phyloP scores from a whole-genome alignment of 495 filamentous ascomycete species.

The Aspergillus coremiiformis region DNA sequence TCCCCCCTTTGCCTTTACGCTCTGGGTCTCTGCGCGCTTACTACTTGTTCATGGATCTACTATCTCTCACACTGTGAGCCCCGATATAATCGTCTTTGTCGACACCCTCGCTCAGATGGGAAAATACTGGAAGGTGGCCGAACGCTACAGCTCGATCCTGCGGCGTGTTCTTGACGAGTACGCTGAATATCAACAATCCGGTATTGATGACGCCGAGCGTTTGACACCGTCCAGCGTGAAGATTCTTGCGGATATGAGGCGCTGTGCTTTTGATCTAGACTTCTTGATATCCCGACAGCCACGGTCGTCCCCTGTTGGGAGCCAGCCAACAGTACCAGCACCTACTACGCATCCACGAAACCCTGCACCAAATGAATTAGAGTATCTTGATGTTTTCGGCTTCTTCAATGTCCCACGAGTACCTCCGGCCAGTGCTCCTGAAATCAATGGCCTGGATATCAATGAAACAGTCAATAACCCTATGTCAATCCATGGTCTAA shows the following conservation, averaged over 20 bases:
- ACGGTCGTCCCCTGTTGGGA: conserved; percentile 37
- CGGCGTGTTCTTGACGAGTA: conserved; percentile 80
- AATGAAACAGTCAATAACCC: conserved; percentile 29
- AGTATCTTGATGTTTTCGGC: conserved; percentile 88
- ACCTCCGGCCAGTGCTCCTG: conserved; percentile 36
- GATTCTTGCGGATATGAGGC: conserved; percentile 83
- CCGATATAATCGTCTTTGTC: conserved; percentile 70
- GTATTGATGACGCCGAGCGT: conserved; percentile 50
- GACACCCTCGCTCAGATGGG: conserved; percentile 74
- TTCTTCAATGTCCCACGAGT: conserved; percentile 86
- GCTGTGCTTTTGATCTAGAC: conserved; percentile 77
- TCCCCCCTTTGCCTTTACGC: conserved; percentile 78
- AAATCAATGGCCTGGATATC: conserved; percentile 25
- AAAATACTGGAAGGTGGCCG: conserved; percentile 74
- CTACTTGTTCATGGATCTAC: conserved; percentile 83
- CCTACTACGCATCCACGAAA: conserved; percentile 43
- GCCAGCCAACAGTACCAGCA: conserved; percentile 29
- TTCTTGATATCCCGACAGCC: conserved; percentile 81
- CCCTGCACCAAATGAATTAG: conserved; percentile 71
- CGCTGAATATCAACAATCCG: conserved; percentile 61
- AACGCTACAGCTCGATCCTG: conserved; percentile 71
- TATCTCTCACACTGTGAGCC: conserved; percentile 70
- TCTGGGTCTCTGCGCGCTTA: conserved; percentile 86
- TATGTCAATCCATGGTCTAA: conserved; percentile 39
- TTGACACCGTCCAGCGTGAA: conserved; percentile 72